Evolutionary conservation across 192 early-diverging fungal genomes (phyloP), one percentile per base, ranked within the genome.

Genomic region (Backusella mclennaniae): DNA sequence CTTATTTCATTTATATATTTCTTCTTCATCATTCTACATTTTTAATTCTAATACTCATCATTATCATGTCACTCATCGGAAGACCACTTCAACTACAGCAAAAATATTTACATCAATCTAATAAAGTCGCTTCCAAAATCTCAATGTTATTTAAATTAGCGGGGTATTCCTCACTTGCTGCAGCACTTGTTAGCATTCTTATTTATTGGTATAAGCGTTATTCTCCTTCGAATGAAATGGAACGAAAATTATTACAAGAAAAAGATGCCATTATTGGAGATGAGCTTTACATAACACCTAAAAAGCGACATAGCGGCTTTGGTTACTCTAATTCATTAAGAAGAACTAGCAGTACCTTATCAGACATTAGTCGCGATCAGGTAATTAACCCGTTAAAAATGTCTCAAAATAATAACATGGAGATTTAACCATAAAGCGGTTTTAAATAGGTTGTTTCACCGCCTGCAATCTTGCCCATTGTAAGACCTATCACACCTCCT

Each of bases 81-180:
- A 68, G 67, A 36, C 29, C 67, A 19, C 19, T 68, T 68, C 67
- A 68, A 68, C 29, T 68, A 21, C 67, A 68, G 15, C 67, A 68
- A 33, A 35, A 35, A n/a, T 68, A 33, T 36, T 68, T 68, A 35
- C 67, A 35, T 68, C 67, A 68, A 7, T 33, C 67, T 68, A 68
- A 68, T 33, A 68, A 68, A 71, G 44, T 49, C 39, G 26, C 59
- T 75, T 21, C 67, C 74, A 21, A n/a, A 63, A 63, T 63, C 1
- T 29, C 52, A 8, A 75, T 77, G 73, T n/a, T 82, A 26, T 52
- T 82, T 49, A 77, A 70, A 17, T 26, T 77, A 21, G 63, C 77
- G 56, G 80, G 80, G 4, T 74, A 71, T 39, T 74, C 80, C 19
- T 82, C 80, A n/a, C 67, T 82, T 29, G 70, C 70, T 29, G 63